Evolutionary conservation across 1,139 yeast species (phyloP), one percentile per base, ranked within the genome.

Genomic region (Protomyces arabidopsidicola): DNA sequence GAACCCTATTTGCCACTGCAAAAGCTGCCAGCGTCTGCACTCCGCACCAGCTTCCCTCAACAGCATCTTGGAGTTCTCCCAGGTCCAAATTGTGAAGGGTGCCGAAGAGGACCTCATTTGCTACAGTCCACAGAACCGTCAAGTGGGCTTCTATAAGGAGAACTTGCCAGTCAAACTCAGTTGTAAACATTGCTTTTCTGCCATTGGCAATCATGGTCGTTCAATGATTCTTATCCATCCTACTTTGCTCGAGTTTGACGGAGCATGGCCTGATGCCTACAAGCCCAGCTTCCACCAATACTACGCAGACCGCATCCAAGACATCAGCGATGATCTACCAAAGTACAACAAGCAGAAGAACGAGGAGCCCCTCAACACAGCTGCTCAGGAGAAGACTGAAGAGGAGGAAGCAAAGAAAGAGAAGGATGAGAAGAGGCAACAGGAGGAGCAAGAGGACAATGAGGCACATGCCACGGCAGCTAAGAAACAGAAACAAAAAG

Each of bases 381-480:
- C 58, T 5, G 63, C 58, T 14, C 50, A 42, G 9, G 22, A 38
- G 50, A 20, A 20, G 34, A 20, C 8, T 16, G 31, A 31, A 27
- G 45, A 53, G n/a, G 45, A 34, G 39, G 53, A 45, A 35, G 34
- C 53, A 22, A 22, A 52, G 53, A 53, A 57, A 58, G 59, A 65
- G 54, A 45, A 58, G 61, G 62, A 65, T 61, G 55, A 58, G 52
- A 58, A 58, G 55, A 54, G 61, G 57, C 55, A 63, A 54, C 60
- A 60, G 53, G 45, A 53, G 39, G 57, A 60, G 36, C 42, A 45
- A 24, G 60, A 66, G 60, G 60, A 53, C 2, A 61, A 55, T 34
- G 51, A 66, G 53, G 16, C 16, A 8, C 53, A 24, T n/a, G 36
- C 36, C 18, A 20, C 6, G 12, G 22, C 16, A 14, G 53, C 53